Evolutionary conservation across 306 rosid species (phyloP).

Genomic region (Trichosanthes cucumerina): DNA sequence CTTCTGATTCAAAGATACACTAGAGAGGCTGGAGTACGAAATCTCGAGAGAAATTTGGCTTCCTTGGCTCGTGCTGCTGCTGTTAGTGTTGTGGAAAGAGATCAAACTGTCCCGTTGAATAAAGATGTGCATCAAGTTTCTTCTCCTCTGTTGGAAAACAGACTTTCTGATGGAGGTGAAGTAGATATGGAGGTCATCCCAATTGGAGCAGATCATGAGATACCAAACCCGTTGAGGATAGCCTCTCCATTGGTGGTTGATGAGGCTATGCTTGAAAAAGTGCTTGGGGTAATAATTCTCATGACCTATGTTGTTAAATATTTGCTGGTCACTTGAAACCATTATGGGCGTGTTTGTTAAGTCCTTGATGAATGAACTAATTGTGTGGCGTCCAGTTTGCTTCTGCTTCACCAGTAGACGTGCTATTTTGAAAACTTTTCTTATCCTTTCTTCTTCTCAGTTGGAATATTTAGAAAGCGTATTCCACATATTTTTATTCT

Average conservation of each 20-base stretch:
- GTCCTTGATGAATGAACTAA: constrained; percentile 1
- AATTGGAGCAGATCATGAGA: constrained; percentile 63
- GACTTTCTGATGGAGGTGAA: constrained; percentile 79
- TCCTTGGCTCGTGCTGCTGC: constrained; percentile 98
- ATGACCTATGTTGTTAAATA: neutral
- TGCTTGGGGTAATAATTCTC: constrained; percentile 73
- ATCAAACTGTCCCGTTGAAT: constrained; percentile 49
- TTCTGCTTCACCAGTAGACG: neutral
- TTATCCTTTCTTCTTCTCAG: neutral
- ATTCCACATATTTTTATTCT: neutral
- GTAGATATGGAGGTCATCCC: constrained; percentile 99
- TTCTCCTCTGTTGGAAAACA: constrained; percentile 72
- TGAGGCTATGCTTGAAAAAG: constrained; percentile 90
- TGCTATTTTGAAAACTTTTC: neutral
- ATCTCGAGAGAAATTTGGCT: constrained; percentile 80
- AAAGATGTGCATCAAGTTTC: constrained; percentile 63
- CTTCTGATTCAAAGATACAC: constrained; percentile 84
- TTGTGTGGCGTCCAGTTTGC: neutral
- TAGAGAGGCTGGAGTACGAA: constrained; percentile 98
- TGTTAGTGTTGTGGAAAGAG: constrained; percentile 85
- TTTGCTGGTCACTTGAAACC: neutral
- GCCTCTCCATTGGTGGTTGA: constrained; percentile 66
- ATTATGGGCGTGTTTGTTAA: neutral
- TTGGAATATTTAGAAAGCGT: neutral
- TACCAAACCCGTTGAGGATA: constrained; percentile 55